Evolutionary conservation across 768 basidiomycete genomes (phyloP).

Genomic region (Clavulina sp.): DNA sequence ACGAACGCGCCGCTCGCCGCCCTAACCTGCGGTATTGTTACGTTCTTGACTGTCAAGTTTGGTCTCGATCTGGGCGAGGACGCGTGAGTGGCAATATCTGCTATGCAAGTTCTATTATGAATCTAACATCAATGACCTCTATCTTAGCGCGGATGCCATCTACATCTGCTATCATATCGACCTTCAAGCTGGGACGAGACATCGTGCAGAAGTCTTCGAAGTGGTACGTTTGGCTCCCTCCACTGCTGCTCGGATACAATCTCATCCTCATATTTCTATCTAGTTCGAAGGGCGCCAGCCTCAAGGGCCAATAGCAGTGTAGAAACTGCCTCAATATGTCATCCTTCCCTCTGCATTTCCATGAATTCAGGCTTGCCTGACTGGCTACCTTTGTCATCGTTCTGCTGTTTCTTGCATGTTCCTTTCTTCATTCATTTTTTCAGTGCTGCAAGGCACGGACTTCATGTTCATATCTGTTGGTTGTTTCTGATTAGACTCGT

Average conservation of each 20-base stretch:
- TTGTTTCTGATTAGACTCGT: no score
- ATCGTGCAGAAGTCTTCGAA: constrained; percentile 34
- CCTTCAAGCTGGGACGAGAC: constrained; percentile 32
- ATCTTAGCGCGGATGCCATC: constrained; percentile 37
- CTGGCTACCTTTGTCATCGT: no score
- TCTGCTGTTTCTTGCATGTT: no score
- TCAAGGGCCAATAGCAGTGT: not conserved
- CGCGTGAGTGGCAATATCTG: constrained; percentile 26
- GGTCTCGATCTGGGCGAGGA: constrained; percentile 71
- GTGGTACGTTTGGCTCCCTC: constrained; percentile 27
- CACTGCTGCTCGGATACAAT: not conserved
- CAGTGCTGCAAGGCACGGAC: no score
- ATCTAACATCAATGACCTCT: not conserved
- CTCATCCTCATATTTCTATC: not conserved
- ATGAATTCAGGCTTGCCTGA: no score
- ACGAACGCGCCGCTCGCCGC: constrained; percentile 58
- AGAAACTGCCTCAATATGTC: no score
- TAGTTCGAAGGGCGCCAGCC: not conserved
- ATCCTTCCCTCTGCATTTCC: no score
- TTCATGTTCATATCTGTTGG: no score
- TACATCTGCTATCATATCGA: constrained; percentile 56
- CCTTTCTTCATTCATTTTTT: no score
- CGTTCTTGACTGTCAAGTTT: constrained; percentile 66
- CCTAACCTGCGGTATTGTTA: constrained; percentile 58
- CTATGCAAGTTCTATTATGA: not conserved